These are phyloP conservation scores for Xylariaceae sp. DNA, from an alignment of 2,329 filamentous ascomycete species.

Conservation along the genomic window DNA sequence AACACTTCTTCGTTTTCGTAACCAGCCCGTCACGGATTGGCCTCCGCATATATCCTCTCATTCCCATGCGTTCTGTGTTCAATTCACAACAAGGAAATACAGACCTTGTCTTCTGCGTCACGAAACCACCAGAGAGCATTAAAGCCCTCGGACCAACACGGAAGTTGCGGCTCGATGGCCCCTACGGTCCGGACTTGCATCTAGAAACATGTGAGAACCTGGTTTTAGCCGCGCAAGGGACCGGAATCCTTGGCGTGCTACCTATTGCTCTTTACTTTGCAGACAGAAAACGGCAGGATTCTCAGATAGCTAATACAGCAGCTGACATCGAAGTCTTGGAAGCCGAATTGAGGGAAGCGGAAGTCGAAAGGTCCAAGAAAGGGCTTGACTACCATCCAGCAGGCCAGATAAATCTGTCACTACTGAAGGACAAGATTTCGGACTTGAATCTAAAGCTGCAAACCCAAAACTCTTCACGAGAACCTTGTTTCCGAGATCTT, in stretches of 20 bases:
- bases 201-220: not conserved
- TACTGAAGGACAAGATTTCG: not conserved
- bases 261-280: constrained; percentile 1
- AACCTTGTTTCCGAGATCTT: not conserved
- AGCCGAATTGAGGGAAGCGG: not conserved
- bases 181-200: not conserved
- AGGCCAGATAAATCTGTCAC: not conserved
- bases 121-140: not conserved
- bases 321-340: not conserved
- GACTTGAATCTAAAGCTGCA: not conserved
- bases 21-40: not conserved
- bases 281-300: not conserved
- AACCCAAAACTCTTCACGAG: not conserved
- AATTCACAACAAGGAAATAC: not conserved
- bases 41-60: not conserved
- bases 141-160: not conserved
- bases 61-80: not conserved
- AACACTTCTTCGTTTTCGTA: constrained; percentile 1
- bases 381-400: not conserved
- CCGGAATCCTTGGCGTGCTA: not conserved
- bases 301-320: not conserved
- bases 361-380: not conserved
- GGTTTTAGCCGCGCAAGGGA: not conserved
- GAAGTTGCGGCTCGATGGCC: not conserved
- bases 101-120: constrained; percentile 1